Conservation (phyloP, 2,329 filamentous ascomycete genomes). For the Xylaria sp. region DNA sequence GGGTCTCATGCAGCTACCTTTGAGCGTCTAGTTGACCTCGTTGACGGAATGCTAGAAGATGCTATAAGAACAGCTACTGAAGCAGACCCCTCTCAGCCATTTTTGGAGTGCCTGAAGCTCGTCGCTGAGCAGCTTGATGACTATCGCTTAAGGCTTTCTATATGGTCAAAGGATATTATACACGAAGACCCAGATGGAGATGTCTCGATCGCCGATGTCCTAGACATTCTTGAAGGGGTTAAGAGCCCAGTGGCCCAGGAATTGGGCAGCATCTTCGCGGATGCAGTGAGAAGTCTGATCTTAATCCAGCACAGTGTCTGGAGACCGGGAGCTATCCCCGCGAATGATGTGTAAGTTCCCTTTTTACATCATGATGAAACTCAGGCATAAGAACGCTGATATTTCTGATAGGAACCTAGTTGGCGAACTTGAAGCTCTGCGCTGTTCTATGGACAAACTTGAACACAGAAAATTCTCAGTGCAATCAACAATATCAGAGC, state of each 20-base stretch:
- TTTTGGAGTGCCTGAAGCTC: not conserved
- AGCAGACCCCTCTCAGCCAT: not conserved
- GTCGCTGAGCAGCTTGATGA: constrained; percentile 4
- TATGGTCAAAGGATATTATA: constrained; percentile 4
- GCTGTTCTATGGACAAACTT: not conserved
- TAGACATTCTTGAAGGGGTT: not conserved
- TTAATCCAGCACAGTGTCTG: not conserved
- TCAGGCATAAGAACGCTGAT: not conserved
- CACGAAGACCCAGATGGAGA: constrained; percentile 3
- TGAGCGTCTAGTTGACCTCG: not conserved
- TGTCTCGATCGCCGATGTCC: constrained; percentile 3
- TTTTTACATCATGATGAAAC: not conserved
- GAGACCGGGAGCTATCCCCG: not conserved
- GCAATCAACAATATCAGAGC: constrained; percentile 1
- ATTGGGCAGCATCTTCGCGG: not conserved
- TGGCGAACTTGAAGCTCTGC: not conserved
- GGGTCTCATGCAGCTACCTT: not conserved
- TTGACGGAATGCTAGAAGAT: not conserved
- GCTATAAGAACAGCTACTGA: constrained; percentile 1
- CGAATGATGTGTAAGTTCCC: not conserved
- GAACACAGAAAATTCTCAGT: not conserved
- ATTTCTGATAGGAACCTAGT: not conserved
- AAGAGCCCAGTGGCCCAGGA: not conserved
- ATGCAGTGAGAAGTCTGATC: not conserved
- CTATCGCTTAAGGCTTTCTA: not conserved